Conservation (phyloP, 1,284 basidiomycete genomes). For the Chondrostereum purpureum region DNA sequence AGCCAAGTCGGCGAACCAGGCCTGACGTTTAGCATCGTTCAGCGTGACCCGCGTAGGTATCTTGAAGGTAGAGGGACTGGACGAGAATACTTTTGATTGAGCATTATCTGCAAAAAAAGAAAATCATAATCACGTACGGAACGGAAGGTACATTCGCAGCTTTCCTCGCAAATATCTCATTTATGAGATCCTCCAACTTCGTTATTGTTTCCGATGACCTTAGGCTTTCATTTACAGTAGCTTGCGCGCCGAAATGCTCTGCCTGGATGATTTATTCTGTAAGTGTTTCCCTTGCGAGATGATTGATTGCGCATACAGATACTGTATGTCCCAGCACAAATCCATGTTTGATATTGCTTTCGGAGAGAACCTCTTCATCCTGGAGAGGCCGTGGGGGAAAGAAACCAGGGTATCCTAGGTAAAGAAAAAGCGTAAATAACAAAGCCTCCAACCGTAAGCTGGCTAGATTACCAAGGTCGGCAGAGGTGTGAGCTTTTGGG, state of each 20-base stretch:
- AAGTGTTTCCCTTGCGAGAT: slow-evolving; percentile 6
- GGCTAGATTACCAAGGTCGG: slow-evolving; percentile 54
- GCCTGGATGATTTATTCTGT: slow-evolving; percentile 40
- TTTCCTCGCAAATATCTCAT: slow-evolving; percentile 68
- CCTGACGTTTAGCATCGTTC: slow-evolving; percentile 81
- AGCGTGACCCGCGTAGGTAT: slow-evolving; percentile 86
- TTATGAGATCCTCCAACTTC: slow-evolving; percentile 74
- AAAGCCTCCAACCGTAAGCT: slow-evolving; percentile 3
- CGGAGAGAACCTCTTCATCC: slow-evolving; percentile 80
- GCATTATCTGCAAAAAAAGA: slow-evolving; percentile 6
- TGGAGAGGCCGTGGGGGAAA: slow-evolving; percentile 79
- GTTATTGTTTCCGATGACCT: slow-evolving; percentile 48
- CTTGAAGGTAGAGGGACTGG: slow-evolving; percentile 71
- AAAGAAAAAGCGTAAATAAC: slow-evolving; percentile 5
- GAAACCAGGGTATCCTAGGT: slow-evolving; percentile 77
- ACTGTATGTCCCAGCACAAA: slow-evolving; percentile 58
- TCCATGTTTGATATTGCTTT: slow-evolving; percentile 75
- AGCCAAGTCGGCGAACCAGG: slow-evolving; percentile 90
- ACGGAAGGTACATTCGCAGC: slow-evolving; percentile 48
- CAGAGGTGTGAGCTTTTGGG: slow-evolving; percentile 53
- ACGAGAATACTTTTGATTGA: slow-evolving; percentile 1
- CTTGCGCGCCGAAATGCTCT: slow-evolving; percentile 59
- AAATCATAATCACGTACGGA: slow-evolving; percentile 65
- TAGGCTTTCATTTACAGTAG: slow-evolving; percentile 45
- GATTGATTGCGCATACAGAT: slow-evolving; percentile 32